These are phyloP conservation scores for Elaeagnus macrophylla DNA, from an alignment of 306 rosid genomes.

Conservation along the genomic window DNA sequence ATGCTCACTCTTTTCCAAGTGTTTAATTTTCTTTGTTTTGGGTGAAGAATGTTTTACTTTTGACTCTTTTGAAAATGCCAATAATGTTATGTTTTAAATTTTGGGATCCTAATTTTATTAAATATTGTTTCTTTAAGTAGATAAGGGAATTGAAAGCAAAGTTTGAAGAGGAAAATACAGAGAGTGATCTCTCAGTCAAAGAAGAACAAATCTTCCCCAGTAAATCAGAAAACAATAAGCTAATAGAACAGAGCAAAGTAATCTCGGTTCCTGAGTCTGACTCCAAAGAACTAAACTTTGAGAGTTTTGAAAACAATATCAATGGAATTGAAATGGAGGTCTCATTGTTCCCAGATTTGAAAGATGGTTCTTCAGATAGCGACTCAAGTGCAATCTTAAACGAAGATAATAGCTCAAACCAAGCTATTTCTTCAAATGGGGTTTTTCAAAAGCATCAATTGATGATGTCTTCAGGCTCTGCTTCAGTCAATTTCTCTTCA, in stretches of 20 bases:
- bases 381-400: conserved; percentile 85
- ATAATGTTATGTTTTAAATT: background rate
- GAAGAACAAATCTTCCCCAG: conserved; percentile 34
- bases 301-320: conserved; percentile 26
- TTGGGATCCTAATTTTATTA: background rate
- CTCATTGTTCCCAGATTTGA: conserved; percentile 44
- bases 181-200: conserved; percentile 51
- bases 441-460: conserved; percentile 22
- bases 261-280: conserved; percentile 29
- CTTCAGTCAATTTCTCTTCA: conserved; percentile 10
- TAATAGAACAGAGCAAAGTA: conserved; percentile 20
- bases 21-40: background rate
- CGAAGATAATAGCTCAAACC: conserved; percentile 63
- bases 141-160: conserved; percentile 69
- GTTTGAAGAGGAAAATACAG: conserved; percentile 38
- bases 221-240: conserved; percentile 22
- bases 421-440: conserved; percentile 39
- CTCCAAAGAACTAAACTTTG: conserved; percentile 33
- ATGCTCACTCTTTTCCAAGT: background rate
- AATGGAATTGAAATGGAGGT: conserved; percentile 20
- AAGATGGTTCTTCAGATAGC: conserved; percentile 86
- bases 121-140: conserved; percentile 16
- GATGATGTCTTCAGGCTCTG: conserved; percentile 27
- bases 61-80: background rate
- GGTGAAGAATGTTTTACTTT: background rate